Conservation (phyloP, 345 rosid genomes). For the Cardiospermum halicacabum region DNA sequence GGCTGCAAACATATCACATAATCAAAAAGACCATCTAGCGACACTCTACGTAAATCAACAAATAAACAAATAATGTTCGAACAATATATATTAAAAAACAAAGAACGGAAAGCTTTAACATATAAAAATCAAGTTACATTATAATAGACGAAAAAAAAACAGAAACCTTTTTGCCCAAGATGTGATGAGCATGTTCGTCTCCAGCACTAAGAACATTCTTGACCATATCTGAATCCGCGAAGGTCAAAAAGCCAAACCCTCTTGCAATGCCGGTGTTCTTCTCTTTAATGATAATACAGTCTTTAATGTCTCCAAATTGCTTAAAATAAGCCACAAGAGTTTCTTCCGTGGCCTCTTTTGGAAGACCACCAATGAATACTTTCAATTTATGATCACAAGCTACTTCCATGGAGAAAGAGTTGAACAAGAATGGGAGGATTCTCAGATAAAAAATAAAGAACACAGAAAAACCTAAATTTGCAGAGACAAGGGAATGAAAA, state of each 20-base stretch:
- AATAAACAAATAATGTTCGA: too few species aligned
- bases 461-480: not conserved
- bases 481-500: not conserved
- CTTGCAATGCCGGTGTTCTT: constrained; percentile 3
- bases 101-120: not conserved
- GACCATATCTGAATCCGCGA: constrained; percentile 11
- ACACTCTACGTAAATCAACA: too few species aligned
- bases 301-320: constrained; percentile 10
- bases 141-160: not conserved
- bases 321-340: constrained; percentile 4
- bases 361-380: constrained; percentile 25
- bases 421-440: not conserved
- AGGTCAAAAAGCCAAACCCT: constrained; percentile 23
- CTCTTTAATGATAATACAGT: constrained; percentile 7
- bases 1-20: too few species aligned
- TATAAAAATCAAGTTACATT: too few species aligned
- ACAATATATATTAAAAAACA: too few species aligned
- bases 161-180: constrained; percentile 22
- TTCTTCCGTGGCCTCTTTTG: not conserved
- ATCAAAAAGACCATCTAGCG: too few species aligned
- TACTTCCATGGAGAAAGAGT: not conserved
- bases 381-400: not conserved
- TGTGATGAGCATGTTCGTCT: constrained; percentile 3
- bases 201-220: constrained; percentile 5
- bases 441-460: not conserved